phyloP scores from a whole-genome alignment of 306 rosid species.

The Hylodesmum podocarpum region DNA sequence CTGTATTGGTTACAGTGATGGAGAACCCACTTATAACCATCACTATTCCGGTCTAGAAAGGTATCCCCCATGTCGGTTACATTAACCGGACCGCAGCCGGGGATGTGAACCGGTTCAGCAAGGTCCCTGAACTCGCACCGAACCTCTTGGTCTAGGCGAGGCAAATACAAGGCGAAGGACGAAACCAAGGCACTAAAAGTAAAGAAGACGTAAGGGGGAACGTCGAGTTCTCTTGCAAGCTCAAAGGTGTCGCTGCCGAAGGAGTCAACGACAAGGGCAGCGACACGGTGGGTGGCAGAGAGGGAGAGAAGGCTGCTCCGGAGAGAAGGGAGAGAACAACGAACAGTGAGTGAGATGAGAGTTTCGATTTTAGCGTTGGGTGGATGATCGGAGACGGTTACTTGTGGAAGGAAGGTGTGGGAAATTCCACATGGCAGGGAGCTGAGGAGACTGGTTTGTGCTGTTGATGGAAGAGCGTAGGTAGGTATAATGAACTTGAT shows the following conservation, averaged over 20 bases:
- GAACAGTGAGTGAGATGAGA: background rate
- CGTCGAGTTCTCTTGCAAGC: background rate
- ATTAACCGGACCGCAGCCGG: background rate
- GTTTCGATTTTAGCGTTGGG: background rate
- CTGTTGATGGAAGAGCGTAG: background rate
- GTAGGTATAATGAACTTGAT: background rate
- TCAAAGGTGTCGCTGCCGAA: background rate
- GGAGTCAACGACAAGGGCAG: background rate
- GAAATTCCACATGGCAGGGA: background rate
- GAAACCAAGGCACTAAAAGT: background rate
- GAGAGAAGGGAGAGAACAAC: background rate
- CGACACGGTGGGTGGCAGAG: background rate
- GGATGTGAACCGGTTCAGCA: background rate
- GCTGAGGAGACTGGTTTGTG: background rate
- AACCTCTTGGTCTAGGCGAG: too few relatives aligned
- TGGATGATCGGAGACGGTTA: background rate
- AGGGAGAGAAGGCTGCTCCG: background rate
- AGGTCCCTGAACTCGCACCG: too few relatives aligned
- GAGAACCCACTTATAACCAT: background rate
- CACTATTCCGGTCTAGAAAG: background rate
- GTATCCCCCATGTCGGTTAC: background rate
- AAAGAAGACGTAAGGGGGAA: background rate
- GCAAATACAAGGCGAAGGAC: background rate
- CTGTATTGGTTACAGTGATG: too few relatives aligned
- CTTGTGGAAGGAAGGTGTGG: background rate